These are phyloP conservation scores for Rutidosis leptorrhynchoides DNA, from an alignment of 129 eudicot species.

Conservation along the genomic window DNA sequence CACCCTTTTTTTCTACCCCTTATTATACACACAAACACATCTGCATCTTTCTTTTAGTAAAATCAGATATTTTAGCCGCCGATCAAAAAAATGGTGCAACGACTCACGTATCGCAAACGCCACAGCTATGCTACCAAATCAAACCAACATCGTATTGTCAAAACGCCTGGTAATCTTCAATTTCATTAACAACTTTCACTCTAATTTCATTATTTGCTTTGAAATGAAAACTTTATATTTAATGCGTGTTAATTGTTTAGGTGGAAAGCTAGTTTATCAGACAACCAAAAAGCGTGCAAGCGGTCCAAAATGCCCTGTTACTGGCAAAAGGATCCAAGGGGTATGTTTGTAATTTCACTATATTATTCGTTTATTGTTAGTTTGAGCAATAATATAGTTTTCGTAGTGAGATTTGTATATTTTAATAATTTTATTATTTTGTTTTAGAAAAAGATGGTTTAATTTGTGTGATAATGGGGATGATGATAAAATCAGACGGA, in stretches of 20 bases:
- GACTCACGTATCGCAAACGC: conserved; percentile 68
- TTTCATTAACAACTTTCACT: not conserved
- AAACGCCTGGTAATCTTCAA: conserved; percentile 56
- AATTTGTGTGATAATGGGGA: conserved; percentile 26
- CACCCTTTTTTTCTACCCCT: conserved; percentile 28
- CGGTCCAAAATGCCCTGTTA: conserved; percentile 80
- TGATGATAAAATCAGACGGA: conserved; percentile 33
- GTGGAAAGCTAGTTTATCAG: conserved; percentile 70
- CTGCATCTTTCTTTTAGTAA: not conserved
- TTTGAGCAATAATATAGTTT: not conserved
- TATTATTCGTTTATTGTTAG: not conserved
- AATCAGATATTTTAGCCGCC: conserved; percentile 28
- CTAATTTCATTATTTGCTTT: not conserved
- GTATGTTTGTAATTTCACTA: conserved; percentile 32
- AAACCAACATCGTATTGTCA: conserved; percentile 69
- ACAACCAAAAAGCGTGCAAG: conserved; percentile 76
- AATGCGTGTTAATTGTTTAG: conserved; percentile 24
- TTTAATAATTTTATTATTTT: not conserved
- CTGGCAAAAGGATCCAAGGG: conserved; percentile 89
- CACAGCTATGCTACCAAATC: conserved; percentile 92
- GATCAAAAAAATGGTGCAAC: conserved; percentile 53
- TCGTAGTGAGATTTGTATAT: not conserved
- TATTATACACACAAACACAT: conserved; percentile 5
- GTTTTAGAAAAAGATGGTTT: not conserved
- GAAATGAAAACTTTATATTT: not conserved